Base-by-base conservation (phyloP, 441 rosid species). In the Kokia cookei region DNA sequence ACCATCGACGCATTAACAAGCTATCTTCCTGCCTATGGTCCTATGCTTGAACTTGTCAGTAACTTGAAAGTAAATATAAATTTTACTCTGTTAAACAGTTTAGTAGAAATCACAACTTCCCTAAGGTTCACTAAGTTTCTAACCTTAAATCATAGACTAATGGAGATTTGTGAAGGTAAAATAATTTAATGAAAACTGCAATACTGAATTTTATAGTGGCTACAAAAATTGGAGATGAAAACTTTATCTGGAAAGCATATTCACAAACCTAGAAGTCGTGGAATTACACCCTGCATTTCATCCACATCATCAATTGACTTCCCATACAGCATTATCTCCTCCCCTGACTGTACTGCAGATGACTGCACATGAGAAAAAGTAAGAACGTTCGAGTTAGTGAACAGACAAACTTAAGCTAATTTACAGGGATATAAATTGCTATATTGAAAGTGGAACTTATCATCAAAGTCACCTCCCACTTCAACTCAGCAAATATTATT, bases 261-360 rank as follows among this genome's bases (percentile, higher is more conserved):
- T 45, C 14, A 79, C 89, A 60, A 59, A 96, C 99, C 98, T 80
- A 93, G 88, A 78, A 93, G 96, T 73, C 80, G 90, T 40, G 98
- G 93, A 84, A 96, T 91, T 77, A 89, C 88, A 71, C 96, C 96
- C 76, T 72, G 89, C 70, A 73, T 71, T 60, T 73, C 81, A 70
- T 88, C 87, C 40, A 72, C 78, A 57, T 92, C 92, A 77, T 88
- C 94, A 76, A 92, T 86, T 26, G 87, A 87, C 80, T 85, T 89
- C 35, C 97, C 98, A 83, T 89, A 87, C 74, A 77, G 83, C 97
- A 96, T 93, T 58, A 90, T 87, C 55, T 84, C 89, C 78, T 88
- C 99, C 63, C 93, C 93, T 40, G 96, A 96, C 58, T 88, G 85
- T 2, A 87, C 94, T 43, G 92, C 92, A 69, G 94, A 82, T 63